These are phyloP conservation scores for Neodidymelliopsis sp. DNA, from an alignment of 2,329 filamentous ascomycete genomes.

Conservation along the genomic window DNA sequence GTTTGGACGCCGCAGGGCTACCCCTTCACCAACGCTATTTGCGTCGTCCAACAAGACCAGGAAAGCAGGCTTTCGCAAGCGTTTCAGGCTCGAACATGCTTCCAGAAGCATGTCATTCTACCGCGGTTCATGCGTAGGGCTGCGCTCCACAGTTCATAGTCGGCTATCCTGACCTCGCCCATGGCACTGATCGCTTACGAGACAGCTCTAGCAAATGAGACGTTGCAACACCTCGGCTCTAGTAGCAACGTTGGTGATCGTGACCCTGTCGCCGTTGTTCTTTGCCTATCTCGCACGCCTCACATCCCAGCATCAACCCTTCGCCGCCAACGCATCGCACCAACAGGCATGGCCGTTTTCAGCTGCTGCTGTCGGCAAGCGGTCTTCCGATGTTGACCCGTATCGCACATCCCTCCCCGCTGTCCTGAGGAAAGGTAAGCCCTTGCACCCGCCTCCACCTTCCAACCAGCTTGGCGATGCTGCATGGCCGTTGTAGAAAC, in stretches of 20 bases:
- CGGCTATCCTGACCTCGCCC: constrained; percentile 14
- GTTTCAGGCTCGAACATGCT: constrained; percentile 24
- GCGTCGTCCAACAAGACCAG: constrained; percentile 10
- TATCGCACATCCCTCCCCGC: constrained; percentile 11
- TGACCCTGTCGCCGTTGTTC: constrained; percentile 1
- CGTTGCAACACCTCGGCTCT: constrained; percentile 8
- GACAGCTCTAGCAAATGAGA: constrained; percentile 9
- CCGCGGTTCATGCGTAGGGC: constrained; percentile 13
- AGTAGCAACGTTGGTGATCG: background rate
- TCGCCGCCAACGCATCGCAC: background rate
- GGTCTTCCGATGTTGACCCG: background rate
- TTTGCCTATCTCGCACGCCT: constrained; percentile 5
- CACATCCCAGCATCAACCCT: constrained; percentile 2
- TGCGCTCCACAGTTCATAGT: constrained; percentile 7
- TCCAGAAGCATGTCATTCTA: constrained; percentile 21
- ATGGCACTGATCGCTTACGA: constrained; percentile 9
- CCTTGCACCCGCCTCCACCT: constrained; percentile 12
- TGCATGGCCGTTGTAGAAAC: constrained; percentile 11
- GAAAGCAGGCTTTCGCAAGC: constrained; percentile 12
- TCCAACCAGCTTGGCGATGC: constrained; percentile 13
- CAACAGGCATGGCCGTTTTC: background rate
- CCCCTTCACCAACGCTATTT: constrained; percentile 14
- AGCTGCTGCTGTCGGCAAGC: background rate
- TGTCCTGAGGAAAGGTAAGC: too few relatives aligned
- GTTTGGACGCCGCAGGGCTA: constrained; percentile 14